Base-by-base conservation (phyloP, 2,329 filamentous ascomycete species). In the Fusarium verticillioides region DNA sequence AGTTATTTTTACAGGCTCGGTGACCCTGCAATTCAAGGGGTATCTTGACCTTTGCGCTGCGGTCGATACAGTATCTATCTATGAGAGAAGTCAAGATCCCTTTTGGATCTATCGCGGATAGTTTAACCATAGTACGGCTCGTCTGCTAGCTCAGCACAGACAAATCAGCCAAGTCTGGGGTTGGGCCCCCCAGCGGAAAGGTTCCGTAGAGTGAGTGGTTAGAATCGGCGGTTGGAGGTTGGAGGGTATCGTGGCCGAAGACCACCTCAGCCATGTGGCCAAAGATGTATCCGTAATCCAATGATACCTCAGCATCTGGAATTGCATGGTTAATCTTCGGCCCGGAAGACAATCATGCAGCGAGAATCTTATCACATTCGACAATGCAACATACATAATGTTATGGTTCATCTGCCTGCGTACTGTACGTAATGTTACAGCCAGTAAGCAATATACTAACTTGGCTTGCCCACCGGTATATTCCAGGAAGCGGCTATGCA, bases 321-420 rank as follows among this genome's bases (percentile, higher is more conserved):
- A 66, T 59, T 68, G 23, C 15, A 60, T 63, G 71, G 71, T 50
- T 74, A 74, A 74, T 66, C 71, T n/a, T 65, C 71, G 71, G 71
- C 18, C 28, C 57, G 40, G 19, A 37, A 46, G 30, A 39, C 36
- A 46, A 43, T 59, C 37, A 49, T 73, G 43, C 42, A 66, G 42
- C 26, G 42, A 44, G 32, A 69, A 69, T 43, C 65, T 58, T 39
- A 69, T 69, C 66, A 69, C 52, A 69, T 69, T 53, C 34, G 40
- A 61, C 44, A 69, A 63, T 63, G 34, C 23, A 53, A 52, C 30
- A 52, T 36, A 26, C 12, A 50, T 23, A 34, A 39, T 53, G 50
- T 28, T 39, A 39, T 53, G 36, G 53, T 63, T 63, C 59, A 64
- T 58, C 65, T 40, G 23, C 26, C 56, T 66, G 49, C 63, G 65